Evolutionary conservation across 129 eudicot genomes (phyloP), one percentile per base, ranked within the genome.

Genomic region (Oenanthe sinensis): DNA sequence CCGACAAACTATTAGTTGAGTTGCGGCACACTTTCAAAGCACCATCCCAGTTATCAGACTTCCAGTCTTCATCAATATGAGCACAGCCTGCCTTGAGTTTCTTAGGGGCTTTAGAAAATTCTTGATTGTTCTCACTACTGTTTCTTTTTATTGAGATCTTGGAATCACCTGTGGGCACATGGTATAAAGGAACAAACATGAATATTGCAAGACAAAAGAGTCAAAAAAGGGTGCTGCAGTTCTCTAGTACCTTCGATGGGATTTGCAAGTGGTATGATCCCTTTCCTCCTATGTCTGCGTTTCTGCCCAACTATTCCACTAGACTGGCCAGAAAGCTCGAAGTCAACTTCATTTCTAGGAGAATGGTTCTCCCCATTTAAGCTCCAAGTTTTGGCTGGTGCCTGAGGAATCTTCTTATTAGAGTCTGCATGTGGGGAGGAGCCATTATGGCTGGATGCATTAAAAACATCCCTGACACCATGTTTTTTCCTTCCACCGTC

Each of bases 91-190:
- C 83, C 87, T 90, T 91, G 46, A 79, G 75, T 85, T 91, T 91
- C 82, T 95, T 95, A 75, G 90, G 84, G 84, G 86, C 84, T 84
- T 89, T 90, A 13, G 87, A 85, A 76, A 73, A 46, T 75, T 90
- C 96, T 83, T 84, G 80, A 83, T 89, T 87, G 10, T 81, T 37
- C 79, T 91, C 93, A 75, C 96, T 80, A 79, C 83, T 88, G 86
- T 82, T 85, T 82, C 82, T 77, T 28, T 83, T 81, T 86, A 88
- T 91, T 49, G 82, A 58, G 55, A 79, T 86, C 84, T 55, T 80
- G 67, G 76, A 48, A 84, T 82, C 87, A 79, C 91, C 97, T 89
- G 93, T 49, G 40, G n/a, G 48, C 22, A 76, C 67, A 47, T 28
- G 42, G 44, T 67, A 82, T 73, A 67, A 77, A 79, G 78, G 37